A percentile compares a stretch with the other conserved stretches of the same genome.
Conservation (phyloP, 2,329 filamentous ascomycete species). For the Didymella sp. region DNA sequence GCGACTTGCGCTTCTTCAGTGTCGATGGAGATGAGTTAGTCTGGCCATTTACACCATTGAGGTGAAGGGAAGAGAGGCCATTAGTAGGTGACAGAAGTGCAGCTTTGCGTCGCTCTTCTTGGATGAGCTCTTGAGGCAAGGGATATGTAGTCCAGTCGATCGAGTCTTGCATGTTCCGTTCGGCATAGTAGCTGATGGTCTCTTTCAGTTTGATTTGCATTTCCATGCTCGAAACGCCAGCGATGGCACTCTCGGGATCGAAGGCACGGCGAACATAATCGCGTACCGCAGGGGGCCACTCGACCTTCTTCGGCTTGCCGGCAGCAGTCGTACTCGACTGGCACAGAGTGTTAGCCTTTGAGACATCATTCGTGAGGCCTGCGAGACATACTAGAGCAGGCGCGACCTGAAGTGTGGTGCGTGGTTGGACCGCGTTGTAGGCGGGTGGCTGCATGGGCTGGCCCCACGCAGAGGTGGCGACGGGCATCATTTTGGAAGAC, state of each 20-base stretch:
- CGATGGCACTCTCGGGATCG: slow-evolving; percentile 67
- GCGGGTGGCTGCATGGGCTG: slow-evolving; percentile 45
- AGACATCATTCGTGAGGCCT: neutral
- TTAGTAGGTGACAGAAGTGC: slow-evolving; percentile 27
- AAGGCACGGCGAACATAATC: slow-evolving; percentile 91
- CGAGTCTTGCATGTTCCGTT: slow-evolving; percentile 71
- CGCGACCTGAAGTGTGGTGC: slow-evolving; percentile 46
- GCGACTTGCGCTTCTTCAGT: slow-evolving; percentile 84
- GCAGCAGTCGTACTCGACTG: slow-evolving; percentile 35
- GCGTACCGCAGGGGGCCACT: slow-evolving; percentile 84
- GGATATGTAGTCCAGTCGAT: slow-evolving; percentile 86
- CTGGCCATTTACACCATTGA: slow-evolving; percentile 26
- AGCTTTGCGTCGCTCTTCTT: slow-evolving; percentile 61
- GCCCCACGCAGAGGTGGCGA: slow-evolving; percentile 37
- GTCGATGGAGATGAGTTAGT: slow-evolving; percentile 57
- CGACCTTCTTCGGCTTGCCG: slow-evolving; percentile 65
- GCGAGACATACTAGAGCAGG: slow-evolving; percentile 31
- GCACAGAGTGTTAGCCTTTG: slow-evolving; percentile 23
- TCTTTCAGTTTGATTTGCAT: slow-evolving; percentile 85
- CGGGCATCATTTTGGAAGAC: slow-evolving; percentile 36
- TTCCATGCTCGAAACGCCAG: slow-evolving; percentile 61
- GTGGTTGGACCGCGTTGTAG: slow-evolving; percentile 56
- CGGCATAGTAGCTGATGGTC: slow-evolving; percentile 82
- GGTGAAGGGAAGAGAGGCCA: slow-evolving; percentile 24
- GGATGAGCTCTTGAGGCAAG: slow-evolving; percentile 83